Conservation (phyloP, 202 grass and related monocot genomes). For the Sporobolus alterniflorus region DNA sequence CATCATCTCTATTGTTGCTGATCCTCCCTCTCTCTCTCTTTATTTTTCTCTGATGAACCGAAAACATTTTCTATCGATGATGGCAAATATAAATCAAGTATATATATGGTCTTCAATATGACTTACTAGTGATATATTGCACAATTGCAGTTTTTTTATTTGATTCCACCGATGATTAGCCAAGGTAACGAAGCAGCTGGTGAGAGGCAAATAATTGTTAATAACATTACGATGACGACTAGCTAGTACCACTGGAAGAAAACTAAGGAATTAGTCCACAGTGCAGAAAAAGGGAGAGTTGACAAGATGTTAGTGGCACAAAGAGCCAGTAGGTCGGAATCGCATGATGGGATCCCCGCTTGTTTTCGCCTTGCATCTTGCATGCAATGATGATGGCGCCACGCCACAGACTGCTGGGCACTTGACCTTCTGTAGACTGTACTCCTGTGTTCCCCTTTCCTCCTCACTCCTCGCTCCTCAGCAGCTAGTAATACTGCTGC, state of each 20-base stretch:
- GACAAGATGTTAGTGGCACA: slow-evolving; percentile 31
- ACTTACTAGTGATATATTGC: too few species aligned
- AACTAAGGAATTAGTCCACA: background rate
- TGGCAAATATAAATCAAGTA: too few species aligned
- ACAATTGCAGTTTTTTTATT: too few species aligned
- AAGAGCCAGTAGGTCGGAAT: slow-evolving; percentile 8
- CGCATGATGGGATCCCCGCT: slow-evolving; percentile 70
- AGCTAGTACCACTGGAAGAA: too few species aligned
- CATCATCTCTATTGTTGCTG: background rate
- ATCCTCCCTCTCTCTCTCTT: background rate
- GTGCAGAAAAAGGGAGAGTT: background rate
- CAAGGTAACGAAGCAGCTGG: background rate
- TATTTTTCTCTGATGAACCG: too few species aligned
- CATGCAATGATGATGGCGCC: slow-evolving; percentile 53
- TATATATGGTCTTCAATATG: too few species aligned
- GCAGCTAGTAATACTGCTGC: background rate
- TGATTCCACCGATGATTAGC: background rate
- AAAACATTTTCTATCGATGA: too few species aligned
- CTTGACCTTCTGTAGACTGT: background rate
- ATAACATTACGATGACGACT: background rate
- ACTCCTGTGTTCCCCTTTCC: background rate
- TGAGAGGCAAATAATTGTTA: background rate
- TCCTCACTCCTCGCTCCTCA: background rate
- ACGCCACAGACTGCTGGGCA: slow-evolving; percentile 6
- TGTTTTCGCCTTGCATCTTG: slow-evolving; percentile 54